Conservation (phyloP, 75 land plant genomes). For the Sequoiadendron giganteum region DNA sequence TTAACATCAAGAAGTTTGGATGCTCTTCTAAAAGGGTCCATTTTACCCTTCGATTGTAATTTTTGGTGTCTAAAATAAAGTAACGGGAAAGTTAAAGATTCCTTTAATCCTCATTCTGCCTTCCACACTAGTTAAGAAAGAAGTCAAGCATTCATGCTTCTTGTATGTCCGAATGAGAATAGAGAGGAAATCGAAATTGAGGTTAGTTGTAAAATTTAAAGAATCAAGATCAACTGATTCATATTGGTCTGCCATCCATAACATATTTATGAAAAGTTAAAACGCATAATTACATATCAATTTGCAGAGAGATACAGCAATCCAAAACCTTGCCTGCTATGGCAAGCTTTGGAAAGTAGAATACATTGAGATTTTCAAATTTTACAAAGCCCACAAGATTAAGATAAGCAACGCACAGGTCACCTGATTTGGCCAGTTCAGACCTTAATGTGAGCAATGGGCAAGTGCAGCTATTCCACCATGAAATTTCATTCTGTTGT, state of each 20-base stretch:
- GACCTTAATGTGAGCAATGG: background rate
- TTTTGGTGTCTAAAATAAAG: background rate
- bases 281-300: constrained; percentile 1
- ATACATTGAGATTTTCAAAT: background rate
- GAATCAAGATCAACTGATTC: constrained; percentile 1
- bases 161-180: background rate
- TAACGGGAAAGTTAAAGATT: background rate
- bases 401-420: background rate
- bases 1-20: background rate
- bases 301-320: background rate
- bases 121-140: background rate
- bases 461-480: background rate
- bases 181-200: background rate
- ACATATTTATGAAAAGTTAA: background rate
- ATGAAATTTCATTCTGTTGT: background rate
- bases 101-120: background rate
- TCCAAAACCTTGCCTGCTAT: background rate
- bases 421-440: constrained; percentile 1
- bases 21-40: background rate
- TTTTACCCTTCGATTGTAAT: background rate
- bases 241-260: background rate
- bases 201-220: constrained; percentile 5
- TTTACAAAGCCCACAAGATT: constrained; percentile 5
- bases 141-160: background rate
- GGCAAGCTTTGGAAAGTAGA: constrained; percentile 3